Conservation (phyloP, 2,329 filamentous ascomycete genomes). For the Nakataea oryzae region DNA sequence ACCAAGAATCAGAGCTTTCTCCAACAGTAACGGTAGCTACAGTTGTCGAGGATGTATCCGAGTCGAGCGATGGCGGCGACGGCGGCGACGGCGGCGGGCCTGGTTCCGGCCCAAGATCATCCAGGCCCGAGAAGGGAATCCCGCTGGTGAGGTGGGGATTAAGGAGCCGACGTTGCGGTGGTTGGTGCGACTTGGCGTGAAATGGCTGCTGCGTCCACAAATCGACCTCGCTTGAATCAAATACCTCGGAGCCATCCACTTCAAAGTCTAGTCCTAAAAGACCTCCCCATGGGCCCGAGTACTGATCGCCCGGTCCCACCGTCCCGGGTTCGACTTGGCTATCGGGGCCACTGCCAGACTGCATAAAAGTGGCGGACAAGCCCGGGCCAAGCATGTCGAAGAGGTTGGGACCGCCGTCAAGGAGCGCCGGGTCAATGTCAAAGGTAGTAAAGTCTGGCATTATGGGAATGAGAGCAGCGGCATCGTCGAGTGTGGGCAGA, state of each 20-base stretch:
- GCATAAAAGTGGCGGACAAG: not conserved
- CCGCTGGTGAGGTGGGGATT: not conserved
- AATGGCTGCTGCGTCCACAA: not conserved
- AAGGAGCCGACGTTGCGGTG: not conserved
- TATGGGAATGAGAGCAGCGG: not conserved
- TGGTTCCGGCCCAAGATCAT: not conserved
- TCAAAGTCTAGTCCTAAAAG: not conserved
- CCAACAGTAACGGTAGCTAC: too few species aligned
- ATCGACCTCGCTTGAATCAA: not conserved
- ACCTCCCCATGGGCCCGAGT: not conserved
- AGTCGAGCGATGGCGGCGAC: not conserved
- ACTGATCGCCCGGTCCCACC: not conserved
- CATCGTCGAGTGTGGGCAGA: not conserved
- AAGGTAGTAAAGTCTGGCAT: not conserved
- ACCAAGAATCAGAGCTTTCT: not conserved
- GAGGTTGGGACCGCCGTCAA: constrained; percentile 14
- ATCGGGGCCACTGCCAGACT: not conserved
- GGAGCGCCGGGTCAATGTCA: not conserved
- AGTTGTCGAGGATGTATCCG: not conserved
- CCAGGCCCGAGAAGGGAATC: not conserved
- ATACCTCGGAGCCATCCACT: not conserved
- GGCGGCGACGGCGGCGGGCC: not conserved
- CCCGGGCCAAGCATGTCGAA: constrained; percentile 24
- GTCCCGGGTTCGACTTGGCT: not conserved
- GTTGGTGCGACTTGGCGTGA: not conserved